Conservation (phyloP, 768 basidiomycete species). For the Leccinum incarnatum region DNA sequence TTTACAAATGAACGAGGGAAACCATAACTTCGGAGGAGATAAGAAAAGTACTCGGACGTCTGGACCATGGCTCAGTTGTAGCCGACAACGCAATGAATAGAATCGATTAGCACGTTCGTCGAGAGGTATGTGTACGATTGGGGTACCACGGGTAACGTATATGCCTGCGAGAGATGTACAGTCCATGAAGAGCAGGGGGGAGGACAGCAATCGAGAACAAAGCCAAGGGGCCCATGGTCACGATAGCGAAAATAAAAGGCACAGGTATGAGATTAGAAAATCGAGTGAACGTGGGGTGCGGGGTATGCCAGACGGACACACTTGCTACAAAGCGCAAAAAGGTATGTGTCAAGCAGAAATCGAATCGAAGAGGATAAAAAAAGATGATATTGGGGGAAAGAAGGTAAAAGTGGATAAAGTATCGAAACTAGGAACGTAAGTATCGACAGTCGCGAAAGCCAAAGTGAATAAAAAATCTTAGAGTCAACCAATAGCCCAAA, state of each 20-base stretch:
- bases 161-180: slow-evolving; percentile 23
- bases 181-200: slow-evolving; percentile 16
- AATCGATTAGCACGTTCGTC: slow-evolving; percentile 12
- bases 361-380: slow-evolving; percentile 32
- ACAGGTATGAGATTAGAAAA: slow-evolving; percentile 29
- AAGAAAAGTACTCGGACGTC: background rate
- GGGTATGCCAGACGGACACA: slow-evolving; percentile 24
- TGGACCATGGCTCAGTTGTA: background rate
- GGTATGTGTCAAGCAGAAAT: slow-evolving; percentile 33
- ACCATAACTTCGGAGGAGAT: background rate
- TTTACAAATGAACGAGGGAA: background rate
- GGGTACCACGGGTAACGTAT: slow-evolving; percentile 22
- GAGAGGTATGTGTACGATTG: slow-evolving; percentile 9
- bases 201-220: slow-evolving; percentile 27
- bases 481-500: slow-evolving; percentile 66
- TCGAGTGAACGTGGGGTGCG: slow-evolving; percentile 31
- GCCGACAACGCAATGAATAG: background rate
- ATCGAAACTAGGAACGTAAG: slow-evolving; percentile 24
- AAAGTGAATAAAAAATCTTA: slow-evolving; percentile 46
- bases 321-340: slow-evolving; percentile 19
- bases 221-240: slow-evolving; percentile 14
- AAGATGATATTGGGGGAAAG: slow-evolving; percentile 18
- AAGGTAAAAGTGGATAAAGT: slow-evolving; percentile 33
- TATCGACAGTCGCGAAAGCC: slow-evolving; percentile 32
- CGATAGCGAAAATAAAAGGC: slow-evolving; percentile 30